Evolutionary conservation across 148 eudicot genomes (phyloP), one percentile per base, ranked within the genome.

Genomic region (Pouteria glomerata): DNA sequence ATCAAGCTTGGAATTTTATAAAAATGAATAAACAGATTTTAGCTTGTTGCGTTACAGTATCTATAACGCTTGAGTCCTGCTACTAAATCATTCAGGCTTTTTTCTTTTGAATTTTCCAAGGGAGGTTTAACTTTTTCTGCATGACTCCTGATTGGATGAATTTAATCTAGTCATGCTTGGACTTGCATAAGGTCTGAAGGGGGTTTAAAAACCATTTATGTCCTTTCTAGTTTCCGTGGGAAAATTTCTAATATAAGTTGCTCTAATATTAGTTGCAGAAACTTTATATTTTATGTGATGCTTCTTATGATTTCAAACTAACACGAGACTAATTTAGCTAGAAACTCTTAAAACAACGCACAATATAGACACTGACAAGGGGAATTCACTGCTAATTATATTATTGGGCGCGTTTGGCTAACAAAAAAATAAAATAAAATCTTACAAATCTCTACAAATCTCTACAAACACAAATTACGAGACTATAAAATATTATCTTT

Each of bases 141-240:
- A 13, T 41, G 33, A n/a, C n/a, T 24, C 13, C 3, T 63, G 19
- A 24, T n/a, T n/a, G n/a, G 24, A 24, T 42, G 66, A 15, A 16
- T 3, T 64, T 42, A 64, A 64, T 64, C 33, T 64, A n/a, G 12
- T 31, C 23, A 16, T 26, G 2, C 31, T 57, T 27, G 0, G 8
- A 60, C 21, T 63, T 63, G n/a, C 1, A 7, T 61, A 13, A 34
- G 1, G 44, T 29, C 24, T 52, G 57, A 12, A 34, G 35, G 18
- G 19, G 8, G 12, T 21, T 11, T 19, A 61, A 33, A 33, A 19
- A 23, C 10, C 18, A 39, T 6, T 61, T 16, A 1, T 37, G 1
- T 63, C 33, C 51, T 65, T 30, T 42, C 52, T 65, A 65, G 53
- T 65, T 44, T 65, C 69, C 27, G 23, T 34, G 24, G 26, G 52